phyloP scores from a whole-genome alignment of 805 yeast genomes.

The Candida nemodendra region DNA sequence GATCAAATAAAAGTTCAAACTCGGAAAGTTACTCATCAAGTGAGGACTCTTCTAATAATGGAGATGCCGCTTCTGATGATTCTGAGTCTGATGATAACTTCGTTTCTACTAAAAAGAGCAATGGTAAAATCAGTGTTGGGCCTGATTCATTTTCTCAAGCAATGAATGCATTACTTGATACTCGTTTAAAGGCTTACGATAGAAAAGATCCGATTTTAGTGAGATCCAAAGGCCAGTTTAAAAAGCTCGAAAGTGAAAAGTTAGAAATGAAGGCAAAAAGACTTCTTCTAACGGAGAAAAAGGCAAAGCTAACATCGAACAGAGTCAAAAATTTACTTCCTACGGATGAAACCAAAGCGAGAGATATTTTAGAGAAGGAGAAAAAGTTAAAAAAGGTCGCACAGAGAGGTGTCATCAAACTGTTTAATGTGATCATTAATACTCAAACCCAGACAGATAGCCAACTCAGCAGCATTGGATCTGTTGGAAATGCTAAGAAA shows the following conservation, averaged over 20 bases:
- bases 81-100: conserved; percentile 28
- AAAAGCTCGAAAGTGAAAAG: conserved; percentile 75
- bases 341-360: conserved; percentile 28
- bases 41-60: no score
- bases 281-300: conserved; percentile 68
- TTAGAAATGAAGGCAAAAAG: conserved; percentile 81
- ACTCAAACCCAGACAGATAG: conserved; percentile 65
- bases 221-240: conserved; percentile 66
- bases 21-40: not conserved
- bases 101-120: conserved; percentile 46
- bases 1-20: not conserved
- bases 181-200: conserved; percentile 85
- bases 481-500: conserved; percentile 45
- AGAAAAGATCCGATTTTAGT: conserved; percentile 89
- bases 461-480: conserved; percentile 42
- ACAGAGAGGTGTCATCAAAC: conserved; percentile 33
- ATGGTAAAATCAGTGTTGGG: conserved; percentile 66
- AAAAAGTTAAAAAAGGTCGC: conserved; percentile 11
- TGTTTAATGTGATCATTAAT: conserved; percentile 34
- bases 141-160: conserved; percentile 78
- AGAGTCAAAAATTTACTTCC: conserved; percentile 72
- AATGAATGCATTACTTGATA: conserved; percentile 76
- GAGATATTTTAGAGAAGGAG: conserved; percentile 11
- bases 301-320: conserved; percentile 59
- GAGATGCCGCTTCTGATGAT: no score